Evolutionary conservation across 1,139 yeast genomes (phyloP).

Genomic region (Yamadazyma aaseri): DNA sequence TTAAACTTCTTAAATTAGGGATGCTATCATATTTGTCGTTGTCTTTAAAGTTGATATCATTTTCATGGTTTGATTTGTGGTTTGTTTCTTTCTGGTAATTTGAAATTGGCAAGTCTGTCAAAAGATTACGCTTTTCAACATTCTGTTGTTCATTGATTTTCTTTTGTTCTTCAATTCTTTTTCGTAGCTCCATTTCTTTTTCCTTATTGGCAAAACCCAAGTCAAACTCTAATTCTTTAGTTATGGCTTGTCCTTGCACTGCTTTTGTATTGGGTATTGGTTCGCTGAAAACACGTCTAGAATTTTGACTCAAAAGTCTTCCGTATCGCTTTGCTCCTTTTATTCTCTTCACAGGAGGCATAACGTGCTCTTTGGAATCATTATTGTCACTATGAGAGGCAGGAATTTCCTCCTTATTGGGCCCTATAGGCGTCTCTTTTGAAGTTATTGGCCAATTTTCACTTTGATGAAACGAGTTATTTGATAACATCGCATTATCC

Average conservation of each 20-base stretch:
- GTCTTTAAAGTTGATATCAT: too few relatives aligned
- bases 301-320: constrained; percentile 30
- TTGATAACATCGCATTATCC: too few relatives aligned
- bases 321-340: constrained; percentile 38
- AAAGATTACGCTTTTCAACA: not conserved
- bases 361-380: constrained; percentile 5
- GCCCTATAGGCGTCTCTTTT: too few relatives aligned
- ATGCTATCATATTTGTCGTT: too few relatives aligned
- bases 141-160: constrained; percentile 15
- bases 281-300: constrained; percentile 25
- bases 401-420: too few relatives aligned
- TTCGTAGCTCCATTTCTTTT: constrained; percentile 26
- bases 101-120: not conserved
- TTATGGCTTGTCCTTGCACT: not conserved
- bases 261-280: constrained; percentile 13
- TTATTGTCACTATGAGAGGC: too few relatives aligned
- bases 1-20: too few relatives aligned
- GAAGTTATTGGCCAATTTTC: too few relatives aligned
- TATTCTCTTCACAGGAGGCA: constrained; percentile 17
- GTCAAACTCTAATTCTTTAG: constrained; percentile 8
- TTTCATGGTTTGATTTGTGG: too few relatives aligned
- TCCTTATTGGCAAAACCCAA: constrained; percentile 15
- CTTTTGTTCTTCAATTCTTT: constrained; percentile 28
- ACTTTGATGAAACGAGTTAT: too few relatives aligned
- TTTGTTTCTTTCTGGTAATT: too few relatives aligned